These are phyloP conservation scores for Suillus cothurnatus DNA, from an alignment of 768 basidiomycete species.

Conservation along the genomic window DNA sequence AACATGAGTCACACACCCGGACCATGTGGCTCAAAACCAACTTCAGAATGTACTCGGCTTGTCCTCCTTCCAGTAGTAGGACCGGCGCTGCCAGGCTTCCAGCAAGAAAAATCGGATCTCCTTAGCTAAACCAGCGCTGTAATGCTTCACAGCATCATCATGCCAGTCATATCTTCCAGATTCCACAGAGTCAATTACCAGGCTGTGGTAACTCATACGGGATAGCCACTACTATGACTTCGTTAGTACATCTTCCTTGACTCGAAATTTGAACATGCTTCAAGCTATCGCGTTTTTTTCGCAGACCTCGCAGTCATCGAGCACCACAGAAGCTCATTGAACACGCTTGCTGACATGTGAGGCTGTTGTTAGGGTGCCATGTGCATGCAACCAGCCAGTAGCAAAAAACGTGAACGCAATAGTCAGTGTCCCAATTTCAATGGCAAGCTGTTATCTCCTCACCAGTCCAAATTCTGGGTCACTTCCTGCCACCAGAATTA, in stretches of 20 bases:
- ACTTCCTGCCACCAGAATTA: neutral
- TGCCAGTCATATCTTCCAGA: neutral
- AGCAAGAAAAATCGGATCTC: neutral
- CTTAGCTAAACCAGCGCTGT: neutral
- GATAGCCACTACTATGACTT: neutral
- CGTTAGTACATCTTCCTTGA: neutral
- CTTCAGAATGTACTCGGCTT: neutral
- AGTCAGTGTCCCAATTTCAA: neutral
- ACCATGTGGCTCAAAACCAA: neutral
- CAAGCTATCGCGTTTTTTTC: neutral
- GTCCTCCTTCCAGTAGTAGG: neutral
- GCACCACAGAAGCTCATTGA: neutral
- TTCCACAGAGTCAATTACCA: neutral
- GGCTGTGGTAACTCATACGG: neutral
- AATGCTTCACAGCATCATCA: neutral
- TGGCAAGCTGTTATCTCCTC: neutral
- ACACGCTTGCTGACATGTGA: neutral
- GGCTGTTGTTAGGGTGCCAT: neutral
- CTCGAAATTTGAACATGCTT: neutral
- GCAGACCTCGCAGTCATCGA: neutral
- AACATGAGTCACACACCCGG: neutral
- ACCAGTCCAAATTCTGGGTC: neutral
- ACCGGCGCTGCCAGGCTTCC: neutral
- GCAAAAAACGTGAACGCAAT: neutral
- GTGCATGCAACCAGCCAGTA: neutral